Percentiles rank a stretch among this genome's conserved stretches.
These are phyloP conservation scores for Phallus indusiatus DNA, from an alignment of 768 basidiomycete species.

Conservation along the genomic window DNA sequence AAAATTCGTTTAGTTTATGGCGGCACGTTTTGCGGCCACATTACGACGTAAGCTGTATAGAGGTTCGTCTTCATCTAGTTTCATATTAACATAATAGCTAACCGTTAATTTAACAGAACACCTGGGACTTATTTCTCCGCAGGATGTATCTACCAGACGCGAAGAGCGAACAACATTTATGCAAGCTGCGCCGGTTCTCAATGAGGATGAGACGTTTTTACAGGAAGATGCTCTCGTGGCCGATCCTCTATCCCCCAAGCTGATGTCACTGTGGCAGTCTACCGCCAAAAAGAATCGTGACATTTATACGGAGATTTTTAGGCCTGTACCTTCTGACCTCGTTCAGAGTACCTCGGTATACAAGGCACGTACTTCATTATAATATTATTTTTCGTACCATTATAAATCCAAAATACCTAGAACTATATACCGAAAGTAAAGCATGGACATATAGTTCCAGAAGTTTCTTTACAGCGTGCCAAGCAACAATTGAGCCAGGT, in stretches of 20 bases:
- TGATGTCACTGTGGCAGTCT: conserved; percentile 49
- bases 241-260: conserved; percentile 65
- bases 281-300: conserved; percentile 80
- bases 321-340: conserved; percentile 73
- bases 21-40: conserved; percentile 71
- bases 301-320: conserved; percentile 81
- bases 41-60: conserved; percentile 77
- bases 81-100: not conserved
- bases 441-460: conserved; percentile 72
- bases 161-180: conserved; percentile 49
- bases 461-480: conserved; percentile 53
- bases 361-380: conserved; percentile 37
- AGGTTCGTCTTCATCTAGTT: conserved; percentile 33
- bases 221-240: conserved; percentile 58
- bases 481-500: conserved; percentile 64
- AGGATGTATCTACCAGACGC: conserved; percentile 34
- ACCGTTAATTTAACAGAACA: conserved; percentile 61
- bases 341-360: conserved; percentile 74
- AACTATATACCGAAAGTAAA: conserved; percentile 67
- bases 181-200: conserved; percentile 66
- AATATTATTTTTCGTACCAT: not conserved
- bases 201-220: conserved; percentile 50
- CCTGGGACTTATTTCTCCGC: conserved; percentile 76
- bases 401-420: conserved; percentile 26
- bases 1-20: conserved; percentile 39